These are phyloP conservation scores for Cudoniella acicularis DNA, from an alignment of 495 filamentous ascomycete species.

Conservation along the genomic window DNA sequence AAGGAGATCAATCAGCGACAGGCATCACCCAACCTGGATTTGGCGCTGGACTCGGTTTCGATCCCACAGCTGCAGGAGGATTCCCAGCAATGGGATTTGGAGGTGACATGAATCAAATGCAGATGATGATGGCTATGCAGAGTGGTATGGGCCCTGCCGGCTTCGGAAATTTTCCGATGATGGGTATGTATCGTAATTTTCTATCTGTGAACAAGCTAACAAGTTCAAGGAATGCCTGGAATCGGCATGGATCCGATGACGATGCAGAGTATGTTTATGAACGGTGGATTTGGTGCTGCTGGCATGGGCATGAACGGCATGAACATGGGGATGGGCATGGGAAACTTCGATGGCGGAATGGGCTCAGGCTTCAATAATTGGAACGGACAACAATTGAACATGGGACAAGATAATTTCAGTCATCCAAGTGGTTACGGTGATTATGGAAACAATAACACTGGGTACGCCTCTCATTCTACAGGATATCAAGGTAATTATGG, in stretches of 20 bases:
- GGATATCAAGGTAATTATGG: conserved; percentile 56
- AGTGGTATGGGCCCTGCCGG: conserved; percentile 63
- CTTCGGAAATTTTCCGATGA: conserved; percentile 69
- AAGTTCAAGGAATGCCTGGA: conserved; percentile 61
- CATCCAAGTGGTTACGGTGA: conserved; percentile 72
- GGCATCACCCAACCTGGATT: conserved; percentile 31
- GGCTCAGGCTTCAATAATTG: conserved; percentile 39
- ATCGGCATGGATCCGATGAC: conserved; percentile 88
- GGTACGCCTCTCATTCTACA: conserved; percentile 55
- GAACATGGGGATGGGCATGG: conserved; percentile 86
- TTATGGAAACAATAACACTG: conserved; percentile 77
- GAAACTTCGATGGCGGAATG: conserved; percentile 59
- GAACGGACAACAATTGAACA: conserved; percentile 71
- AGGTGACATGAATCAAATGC: conserved; percentile 70
- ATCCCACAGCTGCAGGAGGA: conserved; percentile 42
- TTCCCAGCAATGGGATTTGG: conserved; percentile 54
- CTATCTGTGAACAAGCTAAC: conserved; percentile 21
- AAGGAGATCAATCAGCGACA: conserved; percentile 2
- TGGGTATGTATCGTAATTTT: conserved; percentile 61
- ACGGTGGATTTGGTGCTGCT: conserved; percentile 69
- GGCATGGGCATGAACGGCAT: conserved; percentile 91
- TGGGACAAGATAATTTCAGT: conserved; percentile 66
- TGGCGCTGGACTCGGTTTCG: conserved; percentile 43
- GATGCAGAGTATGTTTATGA: conserved; percentile 85
- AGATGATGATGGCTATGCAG: conserved; percentile 68